These are phyloP conservation scores for Tuber aestivum DNA, from an alignment of 495 filamentous ascomycete genomes.

Conservation along the genomic window DNA sequence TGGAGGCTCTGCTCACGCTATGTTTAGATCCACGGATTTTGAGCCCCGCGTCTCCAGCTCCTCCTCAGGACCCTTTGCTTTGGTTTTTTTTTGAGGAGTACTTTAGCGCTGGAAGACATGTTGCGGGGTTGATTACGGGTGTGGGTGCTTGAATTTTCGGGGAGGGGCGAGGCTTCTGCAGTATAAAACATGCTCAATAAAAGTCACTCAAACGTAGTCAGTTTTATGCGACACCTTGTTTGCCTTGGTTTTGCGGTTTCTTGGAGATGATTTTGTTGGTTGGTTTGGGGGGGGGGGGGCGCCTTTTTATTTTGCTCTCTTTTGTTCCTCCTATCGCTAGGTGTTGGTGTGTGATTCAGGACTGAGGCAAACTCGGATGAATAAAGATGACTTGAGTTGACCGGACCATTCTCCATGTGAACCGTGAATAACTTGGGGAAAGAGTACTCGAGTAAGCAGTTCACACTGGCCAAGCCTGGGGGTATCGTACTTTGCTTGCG, in stretches of 20 bases:
- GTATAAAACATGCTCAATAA: neutral
- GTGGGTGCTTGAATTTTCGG: neutral
- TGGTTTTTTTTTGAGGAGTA: neutral
- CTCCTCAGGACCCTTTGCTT: slow-evolving; percentile 26
- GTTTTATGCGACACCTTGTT: too few relatives aligned
- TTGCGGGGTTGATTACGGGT: neutral
- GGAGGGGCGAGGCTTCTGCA: neutral
- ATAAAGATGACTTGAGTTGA: neutral
- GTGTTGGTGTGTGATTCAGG: neutral
- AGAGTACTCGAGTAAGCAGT: neutral
- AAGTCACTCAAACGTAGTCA: neutral
- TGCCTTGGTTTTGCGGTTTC: neutral
- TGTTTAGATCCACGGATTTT: slow-evolving; percentile 68
- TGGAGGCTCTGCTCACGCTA: slow-evolving; percentile 8
- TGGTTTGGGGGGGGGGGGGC: neutral
- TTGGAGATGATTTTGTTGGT: neutral
- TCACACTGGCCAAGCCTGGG: neutral
- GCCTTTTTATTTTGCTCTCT: neutral
- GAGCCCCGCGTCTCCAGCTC: slow-evolving; percentile 47
- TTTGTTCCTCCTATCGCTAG: neutral
- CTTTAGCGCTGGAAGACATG: neutral
- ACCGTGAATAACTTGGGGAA: neutral
- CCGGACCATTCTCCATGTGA: neutral
- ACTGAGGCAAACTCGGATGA: neutral
- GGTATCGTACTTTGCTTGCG: neutral